A percentile compares a stretch with the other conserved stretches of the same genome.
Evolutionary conservation across 192 early-diverging fungal species (phyloP).

Genomic region (Entrophospora sp.): DNA sequence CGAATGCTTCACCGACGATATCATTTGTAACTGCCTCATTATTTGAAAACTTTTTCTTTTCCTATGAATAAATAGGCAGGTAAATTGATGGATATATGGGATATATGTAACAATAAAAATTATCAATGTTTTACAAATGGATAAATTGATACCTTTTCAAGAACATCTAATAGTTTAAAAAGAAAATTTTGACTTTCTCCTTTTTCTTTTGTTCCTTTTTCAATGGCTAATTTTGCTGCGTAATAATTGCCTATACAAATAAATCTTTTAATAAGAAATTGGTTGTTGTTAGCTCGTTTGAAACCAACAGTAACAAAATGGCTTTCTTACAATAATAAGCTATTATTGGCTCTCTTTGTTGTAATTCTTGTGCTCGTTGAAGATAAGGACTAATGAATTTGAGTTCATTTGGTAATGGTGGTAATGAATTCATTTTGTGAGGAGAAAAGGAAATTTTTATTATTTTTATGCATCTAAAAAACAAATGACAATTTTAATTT

Average conservation of each 20-base stretch:
- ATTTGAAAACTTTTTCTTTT: constrained; percentile 53
- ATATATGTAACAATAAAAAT: not conserved
- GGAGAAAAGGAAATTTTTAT: no score
- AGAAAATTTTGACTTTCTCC: constrained; percentile 59
- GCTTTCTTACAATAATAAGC: constrained; percentile 80
- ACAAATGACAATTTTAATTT: no score
- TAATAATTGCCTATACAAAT: constrained; percentile 62
- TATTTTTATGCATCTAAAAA: no score
- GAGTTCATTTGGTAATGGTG: constrained; percentile 48
- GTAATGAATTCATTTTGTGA: not conserved
- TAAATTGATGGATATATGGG: not conserved
- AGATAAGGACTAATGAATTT: constrained; percentile 68
- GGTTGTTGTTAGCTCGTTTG: not conserved
- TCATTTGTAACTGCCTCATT: constrained; percentile 72
- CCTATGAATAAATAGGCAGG: constrained; percentile 33
- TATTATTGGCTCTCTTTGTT: constrained; percentile 73
- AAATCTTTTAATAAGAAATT: not conserved
- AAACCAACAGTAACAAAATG: not conserved
- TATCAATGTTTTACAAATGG: not conserved
- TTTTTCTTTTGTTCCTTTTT: constrained; percentile 41
- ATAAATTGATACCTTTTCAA: constrained; percentile 59
- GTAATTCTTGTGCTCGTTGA: constrained; percentile 74
- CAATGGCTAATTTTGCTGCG: constrained; percentile 72
- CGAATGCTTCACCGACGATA: constrained; percentile 63
- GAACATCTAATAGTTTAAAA: constrained; percentile 54